These are phyloP conservation scores for Cadophora sp. DNA, from an alignment of 2,329 filamentous ascomycete species.

Conservation along the genomic window DNA sequence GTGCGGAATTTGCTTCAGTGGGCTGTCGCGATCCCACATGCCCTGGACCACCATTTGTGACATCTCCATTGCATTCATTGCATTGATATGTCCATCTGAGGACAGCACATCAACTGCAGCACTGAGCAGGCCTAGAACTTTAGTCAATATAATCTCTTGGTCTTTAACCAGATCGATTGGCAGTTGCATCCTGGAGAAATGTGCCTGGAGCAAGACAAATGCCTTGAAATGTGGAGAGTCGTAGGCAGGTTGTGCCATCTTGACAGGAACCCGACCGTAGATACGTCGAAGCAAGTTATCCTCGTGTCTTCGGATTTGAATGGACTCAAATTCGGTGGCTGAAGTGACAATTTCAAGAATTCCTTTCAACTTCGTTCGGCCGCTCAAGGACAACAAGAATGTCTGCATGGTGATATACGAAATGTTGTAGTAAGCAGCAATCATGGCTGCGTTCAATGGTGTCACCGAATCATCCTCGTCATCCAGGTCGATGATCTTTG, in stretches of 20 bases:
- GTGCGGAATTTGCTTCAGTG: constrained; percentile 96
- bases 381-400: constrained; percentile 87
- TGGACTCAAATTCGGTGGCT: constrained; percentile 93
- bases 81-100: constrained; percentile 94
- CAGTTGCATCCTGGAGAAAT: constrained; percentile 96
- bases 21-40: constrained; percentile 98
- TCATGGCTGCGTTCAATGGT: constrained; percentile 96
- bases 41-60: constrained; percentile 99
- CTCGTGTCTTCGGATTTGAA: constrained; percentile 94
- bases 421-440: constrained; percentile 98
- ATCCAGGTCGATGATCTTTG: constrained; percentile 94
- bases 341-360: constrained; percentile 97
- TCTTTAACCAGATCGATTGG: constrained; percentile 96
- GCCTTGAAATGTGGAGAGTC: constrained; percentile 99
- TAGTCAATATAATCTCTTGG: constrained; percentile 85
- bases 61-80: constrained; percentile 99
- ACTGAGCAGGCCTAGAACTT: constrained; percentile 85
- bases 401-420: constrained; percentile 99
- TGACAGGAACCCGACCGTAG: constrained; percentile 93
- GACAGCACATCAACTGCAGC: constrained; percentile 95
- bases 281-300: constrained; percentile 87
- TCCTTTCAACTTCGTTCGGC: constrained; percentile 92
- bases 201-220: constrained; percentile 94
- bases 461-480: constrained; percentile 90
- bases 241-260: constrained; percentile 85